A percentile compares a stretch with the other conserved stretches of the same genome.
Conservation (phyloP, 2,329 filamentous ascomycete genomes). For the Byssochlamys sp. region DNA sequence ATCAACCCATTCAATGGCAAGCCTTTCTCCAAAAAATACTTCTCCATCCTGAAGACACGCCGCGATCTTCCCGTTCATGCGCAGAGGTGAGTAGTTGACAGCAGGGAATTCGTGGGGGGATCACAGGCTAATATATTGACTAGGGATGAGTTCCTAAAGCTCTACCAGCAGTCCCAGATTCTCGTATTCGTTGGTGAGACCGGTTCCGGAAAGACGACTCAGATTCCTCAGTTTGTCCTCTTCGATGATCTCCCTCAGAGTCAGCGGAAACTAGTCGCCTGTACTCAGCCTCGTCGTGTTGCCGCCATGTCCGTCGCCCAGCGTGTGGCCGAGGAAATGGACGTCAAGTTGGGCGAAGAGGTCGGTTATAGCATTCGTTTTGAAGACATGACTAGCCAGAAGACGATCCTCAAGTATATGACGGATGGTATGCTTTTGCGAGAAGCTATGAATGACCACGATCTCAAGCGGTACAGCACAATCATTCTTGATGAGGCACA, state of each 20-base stretch:
- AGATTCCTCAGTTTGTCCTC: slow-evolving; percentile 96
- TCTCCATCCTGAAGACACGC: slow-evolving; percentile 74
- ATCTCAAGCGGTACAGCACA: slow-evolving; percentile 84
- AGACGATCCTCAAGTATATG: slow-evolving; percentile 97
- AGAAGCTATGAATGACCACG: slow-evolving; percentile 91
- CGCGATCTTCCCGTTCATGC: slow-evolving; percentile 83
- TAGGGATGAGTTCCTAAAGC: slow-evolving; percentile 80
- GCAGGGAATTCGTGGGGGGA: background rate
- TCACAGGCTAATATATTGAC: slow-evolving; percentile 4
- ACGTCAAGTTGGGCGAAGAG: slow-evolving; percentile 83
- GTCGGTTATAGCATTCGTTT: slow-evolving; percentile 99
- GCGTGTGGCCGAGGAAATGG: slow-evolving; percentile 94
- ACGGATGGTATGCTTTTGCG: slow-evolving; percentile 96
- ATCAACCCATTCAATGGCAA: slow-evolving; percentile 76
- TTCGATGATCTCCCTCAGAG: slow-evolving; percentile 89
- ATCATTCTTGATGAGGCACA: slow-evolving; percentile 98
- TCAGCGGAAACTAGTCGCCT: slow-evolving; percentile 81
- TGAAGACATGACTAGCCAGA: slow-evolving; percentile 81
- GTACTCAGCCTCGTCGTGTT: slow-evolving; percentile 93
- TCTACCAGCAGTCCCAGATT: slow-evolving; percentile 90
- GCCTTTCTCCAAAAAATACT: slow-evolving; percentile 72
- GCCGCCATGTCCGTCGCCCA: slow-evolving; percentile 97
- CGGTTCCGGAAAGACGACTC: slow-evolving; percentile 96
- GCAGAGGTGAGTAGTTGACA: slow-evolving; percentile 55
- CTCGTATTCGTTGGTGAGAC: slow-evolving; percentile 98